These are phyloP conservation scores for Xerocomus amazonicus DNA, from an alignment of 1,284 basidiomycete species.

Conservation along the genomic window DNA sequence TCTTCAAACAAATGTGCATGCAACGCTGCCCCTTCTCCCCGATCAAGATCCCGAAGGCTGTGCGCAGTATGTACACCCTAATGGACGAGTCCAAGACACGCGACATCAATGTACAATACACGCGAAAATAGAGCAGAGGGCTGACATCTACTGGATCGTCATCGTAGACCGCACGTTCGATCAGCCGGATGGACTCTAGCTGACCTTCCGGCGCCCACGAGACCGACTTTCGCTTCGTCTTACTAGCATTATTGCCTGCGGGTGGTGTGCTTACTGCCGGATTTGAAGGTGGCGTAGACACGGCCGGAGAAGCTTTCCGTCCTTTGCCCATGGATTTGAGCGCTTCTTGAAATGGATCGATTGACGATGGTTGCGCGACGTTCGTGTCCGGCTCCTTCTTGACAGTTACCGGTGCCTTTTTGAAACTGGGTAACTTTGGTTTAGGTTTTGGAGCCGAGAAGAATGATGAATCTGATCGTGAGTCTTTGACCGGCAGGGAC, in stretches of 20 bases:
- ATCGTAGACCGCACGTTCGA: constrained; percentile 80
- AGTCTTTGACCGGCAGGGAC: constrained; percentile 57
- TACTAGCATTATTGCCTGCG: constrained; percentile 40
- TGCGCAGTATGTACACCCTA: constrained; percentile 65
- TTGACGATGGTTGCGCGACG: constrained; percentile 71
- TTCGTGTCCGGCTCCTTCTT: constrained; percentile 56
- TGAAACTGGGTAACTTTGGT: constrained; percentile 74
- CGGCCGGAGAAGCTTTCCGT: constrained; percentile 51
- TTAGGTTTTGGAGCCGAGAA: constrained; percentile 82
- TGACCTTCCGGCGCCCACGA: constrained; percentile 70
- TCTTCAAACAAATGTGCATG: constrained; percentile 80
- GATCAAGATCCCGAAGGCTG: constrained; percentile 76
- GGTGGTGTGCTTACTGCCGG: constrained; percentile 34
- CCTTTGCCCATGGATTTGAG: constrained; percentile 68
- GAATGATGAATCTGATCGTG: constrained; percentile 79
- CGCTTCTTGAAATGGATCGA: constrained; percentile 76
- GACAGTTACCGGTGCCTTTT: constrained; percentile 53
- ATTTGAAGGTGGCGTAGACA: constrained; percentile 37
- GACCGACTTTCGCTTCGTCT: constrained; percentile 67
- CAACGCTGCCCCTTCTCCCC: constrained; percentile 77
- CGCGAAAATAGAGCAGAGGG: constrained; percentile 40
- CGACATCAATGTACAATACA: constrained; percentile 56
- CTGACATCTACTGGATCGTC: constrained; percentile 80
- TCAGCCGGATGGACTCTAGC: constrained; percentile 69
- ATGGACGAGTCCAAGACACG: constrained; percentile 37